A percentile compares a stretch with the other conserved stretches of the same genome.
These are phyloP conservation scores for Rhamnella rubrinervis DNA, from an alignment of 331 rosid genomes.

Conservation along the genomic window DNA sequence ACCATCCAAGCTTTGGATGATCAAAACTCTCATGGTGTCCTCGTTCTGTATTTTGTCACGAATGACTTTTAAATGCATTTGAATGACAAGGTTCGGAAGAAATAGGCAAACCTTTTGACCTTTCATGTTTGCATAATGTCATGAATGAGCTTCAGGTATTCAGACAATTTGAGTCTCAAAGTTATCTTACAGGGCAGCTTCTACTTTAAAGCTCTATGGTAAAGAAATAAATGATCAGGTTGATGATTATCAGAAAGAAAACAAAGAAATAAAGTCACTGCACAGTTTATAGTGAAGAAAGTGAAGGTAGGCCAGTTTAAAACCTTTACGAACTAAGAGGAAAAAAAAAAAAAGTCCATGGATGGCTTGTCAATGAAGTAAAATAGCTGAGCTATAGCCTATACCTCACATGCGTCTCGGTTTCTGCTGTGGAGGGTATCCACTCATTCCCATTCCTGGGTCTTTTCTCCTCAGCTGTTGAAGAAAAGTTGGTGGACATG, in stretches of 20 bases:
- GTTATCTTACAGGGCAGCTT: not conserved
- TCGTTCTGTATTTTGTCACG: no score
- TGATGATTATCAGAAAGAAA: no score
- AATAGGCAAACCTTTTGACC: not conserved
- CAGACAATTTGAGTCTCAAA: not conserved
- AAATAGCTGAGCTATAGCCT: not conserved
- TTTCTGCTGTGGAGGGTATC: constrained; percentile 94
- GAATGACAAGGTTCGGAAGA: no score
- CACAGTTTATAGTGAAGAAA: no score
- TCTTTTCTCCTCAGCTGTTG: constrained; percentile 90
- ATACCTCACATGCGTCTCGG: constrained; percentile 79
- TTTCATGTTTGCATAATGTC: not conserved
- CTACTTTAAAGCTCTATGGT: not conserved
- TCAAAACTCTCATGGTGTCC: no score
- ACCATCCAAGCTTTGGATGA: no score
- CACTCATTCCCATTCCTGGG: constrained; percentile 75
- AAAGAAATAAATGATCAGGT: no score
- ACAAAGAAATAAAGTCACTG: no score
- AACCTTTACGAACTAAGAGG: not conserved
- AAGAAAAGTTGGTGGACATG: constrained; percentile 2
- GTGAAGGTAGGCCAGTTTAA: no score
- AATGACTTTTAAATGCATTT: no score
- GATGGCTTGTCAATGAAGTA: not conserved
- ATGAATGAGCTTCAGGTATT: not conserved
- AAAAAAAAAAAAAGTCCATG: not conserved